Evolutionary conservation across 345 rosid genomes (phyloP).

Genomic region (Hibiscus syriacus): DNA sequence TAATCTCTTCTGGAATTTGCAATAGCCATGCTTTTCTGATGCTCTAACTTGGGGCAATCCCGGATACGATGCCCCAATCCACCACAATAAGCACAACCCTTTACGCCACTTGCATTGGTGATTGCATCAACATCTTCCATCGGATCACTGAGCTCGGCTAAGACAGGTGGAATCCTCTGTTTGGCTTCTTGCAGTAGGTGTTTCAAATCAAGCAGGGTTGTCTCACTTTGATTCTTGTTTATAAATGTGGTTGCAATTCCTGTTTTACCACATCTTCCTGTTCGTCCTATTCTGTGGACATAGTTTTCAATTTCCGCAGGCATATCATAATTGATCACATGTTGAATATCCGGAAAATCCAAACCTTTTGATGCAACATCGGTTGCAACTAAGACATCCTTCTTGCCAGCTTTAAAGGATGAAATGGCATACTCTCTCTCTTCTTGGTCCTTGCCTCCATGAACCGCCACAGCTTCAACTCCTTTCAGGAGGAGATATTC

Average conservation of each 20-base stretch:
- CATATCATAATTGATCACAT: conserved; percentile 90
- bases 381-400: conserved; percentile 85
- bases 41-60: conserved; percentile 88
- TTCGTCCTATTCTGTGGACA: conserved; percentile 89
- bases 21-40: conserved; percentile 72
- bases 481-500: conserved; percentile 90
- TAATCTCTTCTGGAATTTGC: conserved; percentile 86
- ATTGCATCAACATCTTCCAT: conserved; percentile 79
- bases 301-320: conserved; percentile 92
- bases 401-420: conserved; percentile 73
- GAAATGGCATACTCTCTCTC: conserved; percentile 82
- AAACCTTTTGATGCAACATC: conserved; percentile 93
- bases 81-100: conserved; percentile 95
- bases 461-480: conserved; percentile 87
- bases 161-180: conserved; percentile 88
- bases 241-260: conserved; percentile 92
- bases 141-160: conserved; percentile 86
- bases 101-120: conserved; percentile 67
- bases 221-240: conserved; percentile 90
- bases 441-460: conserved; percentile 96
- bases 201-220: conserved; percentile 76
- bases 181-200: conserved; percentile 87
- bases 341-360: conserved; percentile 90
- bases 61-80: conserved; percentile 87
- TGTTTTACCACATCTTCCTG: conserved; percentile 90